These are phyloP conservation scores for Uronychia setigera DNA, from an alignment of 73 alveolate genomes.

Conservation along the genomic window DNA sequence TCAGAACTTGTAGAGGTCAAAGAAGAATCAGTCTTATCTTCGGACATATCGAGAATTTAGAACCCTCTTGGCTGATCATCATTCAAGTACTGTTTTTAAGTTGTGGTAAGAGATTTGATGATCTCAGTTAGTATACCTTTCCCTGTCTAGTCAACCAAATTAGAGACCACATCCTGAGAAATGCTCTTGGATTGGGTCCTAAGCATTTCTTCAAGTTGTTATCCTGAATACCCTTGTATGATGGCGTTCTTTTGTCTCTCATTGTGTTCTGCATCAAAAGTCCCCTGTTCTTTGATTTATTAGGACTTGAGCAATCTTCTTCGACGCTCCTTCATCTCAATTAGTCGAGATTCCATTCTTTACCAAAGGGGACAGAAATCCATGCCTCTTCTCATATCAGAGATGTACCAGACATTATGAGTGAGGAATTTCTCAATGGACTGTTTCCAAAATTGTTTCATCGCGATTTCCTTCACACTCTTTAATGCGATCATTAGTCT, in stretches of 20 bases:
- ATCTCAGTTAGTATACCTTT: conserved; percentile 79
- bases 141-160: conserved; percentile 27
- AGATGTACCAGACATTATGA: conserved; percentile 58
- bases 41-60: background rate
- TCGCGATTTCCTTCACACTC: conserved; percentile 12
- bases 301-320: conserved; percentile 29
- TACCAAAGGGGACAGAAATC: conserved; percentile 40
- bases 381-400: conserved; percentile 38
- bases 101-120: conserved; percentile 69
- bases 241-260: conserved; percentile 37
- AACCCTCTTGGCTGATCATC: background rate
- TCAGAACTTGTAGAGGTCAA: background rate
- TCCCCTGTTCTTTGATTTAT: conserved; percentile 33
- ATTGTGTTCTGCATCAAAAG: conserved; percentile 19
- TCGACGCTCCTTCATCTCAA: conserved; percentile 59
- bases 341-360: conserved; percentile 57
- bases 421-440: conserved; percentile 43
- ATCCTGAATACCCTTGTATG: conserved; percentile 24
- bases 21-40: background rate
- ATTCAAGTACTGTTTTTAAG: background rate
- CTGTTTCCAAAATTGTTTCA: conserved; percentile 42
- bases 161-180: conserved; percentile 44
- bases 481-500: conserved; percentile 41
- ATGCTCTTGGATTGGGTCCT: conserved; percentile 34
- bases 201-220: conserved; percentile 40